phyloP scores from a whole-genome alignment of 2,329 filamentous ascomycete genomes.

The Aureobasidium sp. region DNA sequence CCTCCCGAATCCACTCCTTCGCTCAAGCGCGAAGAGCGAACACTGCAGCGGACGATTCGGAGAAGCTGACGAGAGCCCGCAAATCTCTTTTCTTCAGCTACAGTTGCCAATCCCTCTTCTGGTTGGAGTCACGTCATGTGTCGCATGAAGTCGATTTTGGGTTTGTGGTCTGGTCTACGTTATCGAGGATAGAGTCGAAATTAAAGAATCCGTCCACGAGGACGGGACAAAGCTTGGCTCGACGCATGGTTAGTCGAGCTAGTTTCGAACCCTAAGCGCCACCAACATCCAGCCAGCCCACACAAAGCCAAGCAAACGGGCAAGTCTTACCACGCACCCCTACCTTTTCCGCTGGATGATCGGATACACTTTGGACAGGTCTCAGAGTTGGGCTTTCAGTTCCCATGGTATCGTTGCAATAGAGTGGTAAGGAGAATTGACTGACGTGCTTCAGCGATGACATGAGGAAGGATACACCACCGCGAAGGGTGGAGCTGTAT shows the following conservation, averaged over 20 bases:
- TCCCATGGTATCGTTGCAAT: not conserved
- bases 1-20: not conserved
- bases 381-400: not conserved
- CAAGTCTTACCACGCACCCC: not conserved
- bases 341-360: not conserved
- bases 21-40: not conserved
- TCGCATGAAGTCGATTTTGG: not conserved
- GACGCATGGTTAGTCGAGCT: not conserved
- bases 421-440: not conserved
- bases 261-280: not conserved
- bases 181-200: not conserved
- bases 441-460: not conserved
- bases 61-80: not conserved
- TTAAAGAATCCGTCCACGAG: not conserved
- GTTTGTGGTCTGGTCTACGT: not conserved
- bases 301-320: not conserved
- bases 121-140: not conserved
- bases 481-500: not conserved
- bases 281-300: not conserved
- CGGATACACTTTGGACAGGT: not conserved
- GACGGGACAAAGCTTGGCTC: slow-evolving; percentile 2
- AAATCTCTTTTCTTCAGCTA: not conserved
- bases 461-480: not conserved
- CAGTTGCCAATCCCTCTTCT: not conserved
- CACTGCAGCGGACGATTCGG: not conserved